These are phyloP conservation scores for Aspergillus persii DNA, from an alignment of 2,329 filamentous ascomycete genomes.

Conservation along the genomic window DNA sequence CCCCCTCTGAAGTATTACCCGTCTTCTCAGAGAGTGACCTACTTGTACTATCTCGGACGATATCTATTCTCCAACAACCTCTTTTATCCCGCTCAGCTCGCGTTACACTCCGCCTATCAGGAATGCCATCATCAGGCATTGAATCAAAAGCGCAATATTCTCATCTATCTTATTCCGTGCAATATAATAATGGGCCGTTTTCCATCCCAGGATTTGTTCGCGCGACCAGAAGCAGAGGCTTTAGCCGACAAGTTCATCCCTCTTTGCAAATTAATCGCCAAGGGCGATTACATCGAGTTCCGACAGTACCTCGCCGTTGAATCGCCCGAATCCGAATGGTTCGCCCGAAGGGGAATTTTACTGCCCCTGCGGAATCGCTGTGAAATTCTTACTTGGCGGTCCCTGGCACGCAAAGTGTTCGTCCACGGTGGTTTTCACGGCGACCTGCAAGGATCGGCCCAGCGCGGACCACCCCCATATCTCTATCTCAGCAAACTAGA, in stretches of 20 bases:
- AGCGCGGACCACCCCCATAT: conserved; percentile 63
- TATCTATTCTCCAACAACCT: conserved; percentile 85
- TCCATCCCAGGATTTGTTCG: conserved; percentile 65
- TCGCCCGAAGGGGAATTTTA: conserved; percentile 72
- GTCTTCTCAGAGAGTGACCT: conserved; percentile 82
- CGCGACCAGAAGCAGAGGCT: conserved; percentile 66
- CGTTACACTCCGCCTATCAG: conserved; percentile 75
- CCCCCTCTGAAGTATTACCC: conserved; percentile 80
- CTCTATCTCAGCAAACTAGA: conserved; percentile 70
- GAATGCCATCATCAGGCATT: conserved; percentile 62
- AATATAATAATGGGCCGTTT: conserved; percentile 85
- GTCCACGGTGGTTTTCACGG: conserved; percentile 73
- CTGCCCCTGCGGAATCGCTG: conserved; percentile 74
- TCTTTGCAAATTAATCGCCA: conserved; percentile 68
- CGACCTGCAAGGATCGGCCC: conserved; percentile 35
- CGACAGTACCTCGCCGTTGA: conserved; percentile 62
- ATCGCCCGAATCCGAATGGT: conserved; percentile 63
- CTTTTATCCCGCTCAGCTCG: conserved; percentile 72
- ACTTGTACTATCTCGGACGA: conserved; percentile 89
- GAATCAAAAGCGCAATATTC: conserved; percentile 73
- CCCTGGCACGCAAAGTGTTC: conserved; percentile 74
- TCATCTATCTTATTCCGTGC: conserved; percentile 77
- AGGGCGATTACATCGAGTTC: conserved; percentile 73
- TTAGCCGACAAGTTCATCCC: conserved; percentile 68
- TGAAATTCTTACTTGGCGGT: conserved; percentile 80